phyloP scores from a whole-genome alignment of 345 rosid genomes.

The Eucalyptus erythrocorys region DNA sequence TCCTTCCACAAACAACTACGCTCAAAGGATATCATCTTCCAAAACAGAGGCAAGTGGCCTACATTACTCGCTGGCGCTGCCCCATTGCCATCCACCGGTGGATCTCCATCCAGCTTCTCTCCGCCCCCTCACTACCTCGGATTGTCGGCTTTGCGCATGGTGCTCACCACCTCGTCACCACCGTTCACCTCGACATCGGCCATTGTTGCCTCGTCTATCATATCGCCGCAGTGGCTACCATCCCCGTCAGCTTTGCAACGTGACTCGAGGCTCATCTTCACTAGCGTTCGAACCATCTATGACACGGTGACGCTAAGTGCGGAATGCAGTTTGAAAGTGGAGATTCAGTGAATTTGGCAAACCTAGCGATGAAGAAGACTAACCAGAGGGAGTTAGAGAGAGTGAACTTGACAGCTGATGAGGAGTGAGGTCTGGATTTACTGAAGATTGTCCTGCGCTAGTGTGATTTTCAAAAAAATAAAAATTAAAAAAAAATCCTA shows the following conservation, averaged over 20 bases:
- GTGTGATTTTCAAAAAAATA: background rate
- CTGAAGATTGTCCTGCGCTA: background rate
- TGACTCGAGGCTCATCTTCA: background rate
- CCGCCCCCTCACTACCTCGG: background rate
- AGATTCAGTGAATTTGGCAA: background rate
- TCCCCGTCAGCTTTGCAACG: background rate
- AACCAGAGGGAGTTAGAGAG: background rate
- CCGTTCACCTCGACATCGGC: background rate
- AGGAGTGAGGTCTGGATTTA: background rate
- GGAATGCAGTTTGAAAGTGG: background rate
- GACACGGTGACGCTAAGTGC: background rate
- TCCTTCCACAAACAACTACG: background rate
- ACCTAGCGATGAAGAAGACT: background rate
- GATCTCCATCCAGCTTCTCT: background rate
- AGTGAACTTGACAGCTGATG: accelerated
- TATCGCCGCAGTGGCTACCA: background rate
- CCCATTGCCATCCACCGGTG: background rate
- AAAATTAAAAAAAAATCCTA: no score
- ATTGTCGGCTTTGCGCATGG: background rate
- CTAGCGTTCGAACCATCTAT: accelerated
- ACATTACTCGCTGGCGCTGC: background rate
- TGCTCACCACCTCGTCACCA: background rate
- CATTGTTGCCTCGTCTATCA: background rate
- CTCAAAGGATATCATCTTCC: no score
- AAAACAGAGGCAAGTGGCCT: background rate